Evolutionary conservation across 371 early-diverging fungal species (phyloP).

Genomic region (Massospora cicadina): DNA sequence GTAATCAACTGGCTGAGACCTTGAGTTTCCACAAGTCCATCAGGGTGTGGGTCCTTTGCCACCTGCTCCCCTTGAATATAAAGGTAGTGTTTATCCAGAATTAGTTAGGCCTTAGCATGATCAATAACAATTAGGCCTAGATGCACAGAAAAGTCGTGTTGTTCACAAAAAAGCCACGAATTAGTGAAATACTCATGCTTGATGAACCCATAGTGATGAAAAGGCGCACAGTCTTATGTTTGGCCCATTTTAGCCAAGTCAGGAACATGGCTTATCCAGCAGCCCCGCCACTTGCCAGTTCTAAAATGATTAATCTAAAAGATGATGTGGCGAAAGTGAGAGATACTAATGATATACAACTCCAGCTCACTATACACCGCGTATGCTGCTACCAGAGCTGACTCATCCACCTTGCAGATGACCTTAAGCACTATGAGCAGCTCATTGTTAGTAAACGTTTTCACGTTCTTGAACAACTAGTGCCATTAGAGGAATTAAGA

Average conservation of each 20-base stretch:
- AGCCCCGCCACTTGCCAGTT: too few species aligned
- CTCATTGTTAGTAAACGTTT: background rate
- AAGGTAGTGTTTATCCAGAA: background rate
- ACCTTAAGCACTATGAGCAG: background rate
- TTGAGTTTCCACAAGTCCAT: background rate
- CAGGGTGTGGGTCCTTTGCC: background rate
- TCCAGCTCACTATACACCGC: background rate
- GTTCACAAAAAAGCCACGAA: background rate
- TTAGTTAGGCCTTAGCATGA: background rate
- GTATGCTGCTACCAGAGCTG: background rate
- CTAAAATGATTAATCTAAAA: background rate
- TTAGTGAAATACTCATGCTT: background rate
- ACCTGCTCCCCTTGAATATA: background rate
- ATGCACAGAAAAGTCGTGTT: too few species aligned
- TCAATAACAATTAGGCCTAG: too few species aligned
- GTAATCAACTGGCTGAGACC: background rate
- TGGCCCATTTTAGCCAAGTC: background rate
- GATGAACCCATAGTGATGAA: background rate
- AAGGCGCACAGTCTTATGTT: background rate
- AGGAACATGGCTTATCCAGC: background rate
- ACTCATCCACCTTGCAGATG: background rate
- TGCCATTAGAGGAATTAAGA: background rate
- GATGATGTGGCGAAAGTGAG: background rate
- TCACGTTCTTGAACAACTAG: background rate
- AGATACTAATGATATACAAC: background rate